These are phyloP conservation scores for Fusarium zealandicum DNA, from an alignment of 2,329 filamentous ascomycete genomes.

Conservation along the genomic window DNA sequence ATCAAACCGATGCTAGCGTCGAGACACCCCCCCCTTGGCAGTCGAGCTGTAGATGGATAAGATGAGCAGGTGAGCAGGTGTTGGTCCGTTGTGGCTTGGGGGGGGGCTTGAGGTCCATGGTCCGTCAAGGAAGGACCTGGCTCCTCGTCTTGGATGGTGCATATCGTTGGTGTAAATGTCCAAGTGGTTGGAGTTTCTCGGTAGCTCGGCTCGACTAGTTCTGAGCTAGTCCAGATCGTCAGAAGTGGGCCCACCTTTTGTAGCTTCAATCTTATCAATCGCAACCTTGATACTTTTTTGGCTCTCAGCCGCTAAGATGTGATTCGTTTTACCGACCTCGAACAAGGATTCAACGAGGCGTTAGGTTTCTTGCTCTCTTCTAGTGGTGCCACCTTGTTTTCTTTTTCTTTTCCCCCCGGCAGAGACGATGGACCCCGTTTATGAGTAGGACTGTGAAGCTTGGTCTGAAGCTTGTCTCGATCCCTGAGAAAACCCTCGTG, in stretches of 20 bases:
- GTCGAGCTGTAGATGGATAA: conserved; percentile 20
- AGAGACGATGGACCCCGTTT: neutral
- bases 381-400: neutral
- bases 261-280: conserved; percentile 40
- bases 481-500: neutral
- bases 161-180: neutral
- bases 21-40: too few relatives aligned
- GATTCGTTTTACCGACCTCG: conserved; percentile 9
- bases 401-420: neutral
- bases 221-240: neutral
- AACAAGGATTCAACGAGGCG: neutral
- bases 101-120: conserved; percentile 19
- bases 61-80: conserved; percentile 16
- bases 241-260: conserved; percentile 1
- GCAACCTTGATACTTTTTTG: conserved; percentile 10
- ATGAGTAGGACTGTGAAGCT: neutral
- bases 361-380: neutral
- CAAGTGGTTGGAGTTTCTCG: neutral
- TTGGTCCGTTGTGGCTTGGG: conserved; percentile 29
- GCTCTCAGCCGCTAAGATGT: conserved; percentile 10
- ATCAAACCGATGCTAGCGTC: conserved; percentile 10
- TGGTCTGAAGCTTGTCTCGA: conserved; percentile 9
- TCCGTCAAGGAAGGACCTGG: conserved; percentile 20
- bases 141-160: conserved; percentile 8
- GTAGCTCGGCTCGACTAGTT: neutral